Conservation (phyloP, 2,329 filamentous ascomycete genomes). For the Phialocephala sp. region DNA sequence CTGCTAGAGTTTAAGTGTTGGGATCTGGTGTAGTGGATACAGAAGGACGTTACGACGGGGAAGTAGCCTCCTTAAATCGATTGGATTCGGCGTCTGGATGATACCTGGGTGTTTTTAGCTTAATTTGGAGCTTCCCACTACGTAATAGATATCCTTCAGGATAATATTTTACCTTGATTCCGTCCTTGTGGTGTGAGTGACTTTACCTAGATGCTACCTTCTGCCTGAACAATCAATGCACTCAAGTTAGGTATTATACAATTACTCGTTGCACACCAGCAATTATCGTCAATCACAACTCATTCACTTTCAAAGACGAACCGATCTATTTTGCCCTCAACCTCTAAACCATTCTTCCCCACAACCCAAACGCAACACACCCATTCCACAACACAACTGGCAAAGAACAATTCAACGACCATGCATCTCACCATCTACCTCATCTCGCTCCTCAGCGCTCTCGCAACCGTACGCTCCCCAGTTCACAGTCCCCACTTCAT, state of each 20-base stretch:
- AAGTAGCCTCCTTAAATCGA: not conserved
- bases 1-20: constrained; percentile 26
- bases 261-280: no score
- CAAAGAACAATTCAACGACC: not conserved
- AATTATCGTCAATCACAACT: not conserved
- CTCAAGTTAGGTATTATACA: no score
- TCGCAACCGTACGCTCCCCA: not conserved
- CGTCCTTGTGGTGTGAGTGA: no score
- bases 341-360: not conserved
- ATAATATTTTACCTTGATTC: not conserved
- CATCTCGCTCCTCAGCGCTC: not conserved
- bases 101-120: not conserved
- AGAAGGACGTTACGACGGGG: not conserved
- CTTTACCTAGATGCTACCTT: no score
- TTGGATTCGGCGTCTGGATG: not conserved
- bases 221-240: no score
- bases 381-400: not conserved
- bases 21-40: not conserved
- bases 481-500: not conserved
- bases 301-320: not conserved
- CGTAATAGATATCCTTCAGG: not conserved
- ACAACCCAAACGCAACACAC: not conserved
- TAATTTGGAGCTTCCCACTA: not conserved
- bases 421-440: constrained; percentile 1
- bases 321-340: not conserved